Evolutionary conservation across 177 flowering plant species (phyloP).

Genomic region (Tripterygium wilfordii): DNA sequence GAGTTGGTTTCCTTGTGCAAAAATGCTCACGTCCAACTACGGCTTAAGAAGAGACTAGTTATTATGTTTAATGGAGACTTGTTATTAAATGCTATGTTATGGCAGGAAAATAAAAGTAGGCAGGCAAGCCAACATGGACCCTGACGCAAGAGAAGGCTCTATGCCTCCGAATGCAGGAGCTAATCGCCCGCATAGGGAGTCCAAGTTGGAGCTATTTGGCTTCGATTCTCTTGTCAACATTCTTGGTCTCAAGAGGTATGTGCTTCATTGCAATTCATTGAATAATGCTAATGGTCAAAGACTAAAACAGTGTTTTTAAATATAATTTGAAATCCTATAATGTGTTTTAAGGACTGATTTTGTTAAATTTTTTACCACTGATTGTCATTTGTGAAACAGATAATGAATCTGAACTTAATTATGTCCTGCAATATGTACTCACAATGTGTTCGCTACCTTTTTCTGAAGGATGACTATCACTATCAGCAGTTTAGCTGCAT

Average conservation of each 20-base stretch:
- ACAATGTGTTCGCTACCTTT: too few relatives aligned
- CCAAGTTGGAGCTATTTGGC: slow-evolving; percentile 93
- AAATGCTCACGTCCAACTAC: too few relatives aligned
- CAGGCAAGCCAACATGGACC: slow-evolving; percentile 18
- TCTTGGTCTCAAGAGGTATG: slow-evolving; percentile 87
- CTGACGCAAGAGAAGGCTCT: slow-evolving; percentile 31
- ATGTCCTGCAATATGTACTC: too few relatives aligned
- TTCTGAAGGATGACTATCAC: too few relatives aligned
- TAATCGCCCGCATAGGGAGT: slow-evolving; percentile 51
- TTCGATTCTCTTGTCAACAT: slow-evolving; percentile 96
- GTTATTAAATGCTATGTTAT: slow-evolving; percentile 3
- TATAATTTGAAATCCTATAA: too few relatives aligned
- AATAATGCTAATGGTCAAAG: not conserved
- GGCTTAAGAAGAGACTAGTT: too few relatives aligned
- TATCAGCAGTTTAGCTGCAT: too few relatives aligned
- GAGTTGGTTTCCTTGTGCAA: too few relatives aligned
- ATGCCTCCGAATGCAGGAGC: slow-evolving; percentile 28
- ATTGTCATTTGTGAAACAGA: too few relatives aligned
- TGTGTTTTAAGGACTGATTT: too few relatives aligned
- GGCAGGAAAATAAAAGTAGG: slow-evolving; percentile 49
- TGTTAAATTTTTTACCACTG: too few relatives aligned
- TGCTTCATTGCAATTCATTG: slow-evolving; percentile 2
- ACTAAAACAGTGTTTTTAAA: not conserved
- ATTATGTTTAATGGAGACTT: not conserved
- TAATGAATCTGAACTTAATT: too few relatives aligned